Evolutionary conservation across 345 rosid species (phyloP).

Genomic region (Boechera stricta): DNA sequence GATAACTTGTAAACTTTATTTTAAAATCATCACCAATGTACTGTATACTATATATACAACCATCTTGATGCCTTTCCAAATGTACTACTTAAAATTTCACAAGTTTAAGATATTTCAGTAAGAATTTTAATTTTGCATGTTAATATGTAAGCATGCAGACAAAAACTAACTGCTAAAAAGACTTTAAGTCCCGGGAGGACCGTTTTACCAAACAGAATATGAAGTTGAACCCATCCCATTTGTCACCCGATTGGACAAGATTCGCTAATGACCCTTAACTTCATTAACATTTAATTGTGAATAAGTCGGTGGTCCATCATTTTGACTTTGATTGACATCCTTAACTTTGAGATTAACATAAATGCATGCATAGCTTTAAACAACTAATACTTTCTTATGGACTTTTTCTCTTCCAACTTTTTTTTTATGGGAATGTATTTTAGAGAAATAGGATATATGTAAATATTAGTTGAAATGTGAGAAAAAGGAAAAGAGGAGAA

Average conservation of each 20-base stretch:
- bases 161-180: neutral
- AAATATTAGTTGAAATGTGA: neutral
- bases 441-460: neutral
- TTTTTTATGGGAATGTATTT: neutral
- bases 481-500: neutral
- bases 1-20: too few relatives aligned
- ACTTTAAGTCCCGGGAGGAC: neutral
- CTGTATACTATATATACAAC: neutral
- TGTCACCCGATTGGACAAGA: neutral
- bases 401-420: neutral
- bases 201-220: neutral
- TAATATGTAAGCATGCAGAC: neutral
- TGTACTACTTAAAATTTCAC: neutral
- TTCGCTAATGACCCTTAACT: neutral
- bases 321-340: neutral
- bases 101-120: neutral
- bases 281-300: neutral
- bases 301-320: slow-evolving; percentile 18
- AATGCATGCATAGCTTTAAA: slow-evolving; percentile 7
- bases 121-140: neutral
- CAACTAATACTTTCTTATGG: slow-evolving; percentile 1
- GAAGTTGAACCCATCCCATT: slow-evolving; percentile 6
- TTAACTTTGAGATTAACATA: slow-evolving; percentile 5
- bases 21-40: neutral
- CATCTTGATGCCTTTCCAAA: neutral